Evolutionary conservation across 352 stramenopile genomes (phyloP).

Genomic region (Phytophthora vignae): DNA sequence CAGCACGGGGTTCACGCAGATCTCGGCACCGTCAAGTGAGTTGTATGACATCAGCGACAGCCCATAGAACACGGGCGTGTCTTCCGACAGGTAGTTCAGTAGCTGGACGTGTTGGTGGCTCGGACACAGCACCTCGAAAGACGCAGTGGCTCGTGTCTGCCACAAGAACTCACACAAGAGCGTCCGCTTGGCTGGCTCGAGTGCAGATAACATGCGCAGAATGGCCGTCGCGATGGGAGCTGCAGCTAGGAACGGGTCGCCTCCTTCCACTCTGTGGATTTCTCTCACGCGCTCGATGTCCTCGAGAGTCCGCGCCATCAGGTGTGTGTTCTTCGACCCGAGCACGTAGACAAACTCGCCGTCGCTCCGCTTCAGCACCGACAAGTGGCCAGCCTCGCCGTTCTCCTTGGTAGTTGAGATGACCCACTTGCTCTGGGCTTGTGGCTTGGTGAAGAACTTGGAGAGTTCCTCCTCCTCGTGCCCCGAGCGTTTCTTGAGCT

Average conservation of each 20-base stretch:
- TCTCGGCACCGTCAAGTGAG: conserved; percentile 50
- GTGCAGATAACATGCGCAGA: conserved; percentile 38
- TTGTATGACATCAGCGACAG: conserved; percentile 64
- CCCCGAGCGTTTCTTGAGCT: conserved; percentile 43
- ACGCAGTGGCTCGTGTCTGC: conserved; percentile 77
- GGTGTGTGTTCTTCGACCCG: conserved; percentile 87
- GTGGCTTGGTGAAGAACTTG: conserved; percentile 82
- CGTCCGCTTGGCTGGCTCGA: conserved; percentile 46
- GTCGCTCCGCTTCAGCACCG: conserved; percentile 73
- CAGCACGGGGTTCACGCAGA: conserved; percentile 85
- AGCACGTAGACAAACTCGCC: conserved; percentile 75
- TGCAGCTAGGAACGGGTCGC: conserved; percentile 63
- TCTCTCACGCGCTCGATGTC: conserved; percentile 54
- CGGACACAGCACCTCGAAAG: conserved; percentile 80
- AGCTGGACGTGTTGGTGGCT: conserved; percentile 83
- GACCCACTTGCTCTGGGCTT: conserved; percentile 52
- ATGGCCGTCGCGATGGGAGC: conserved; percentile 61
- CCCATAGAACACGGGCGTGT: conserved; percentile 86
- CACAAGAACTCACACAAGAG: conserved; percentile 81
- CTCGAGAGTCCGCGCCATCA: conserved; percentile 55
- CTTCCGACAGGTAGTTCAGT: conserved; percentile 65
- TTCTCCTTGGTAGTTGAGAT: conserved; percentile 86
- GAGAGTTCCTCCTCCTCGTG: conserved; percentile 53
- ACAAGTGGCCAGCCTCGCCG: conserved; percentile 75
- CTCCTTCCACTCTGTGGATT: conserved; percentile 24